Evolutionary conservation across 257 asterid genomes (phyloP).

Genomic region (Jasminum sambac): DNA sequence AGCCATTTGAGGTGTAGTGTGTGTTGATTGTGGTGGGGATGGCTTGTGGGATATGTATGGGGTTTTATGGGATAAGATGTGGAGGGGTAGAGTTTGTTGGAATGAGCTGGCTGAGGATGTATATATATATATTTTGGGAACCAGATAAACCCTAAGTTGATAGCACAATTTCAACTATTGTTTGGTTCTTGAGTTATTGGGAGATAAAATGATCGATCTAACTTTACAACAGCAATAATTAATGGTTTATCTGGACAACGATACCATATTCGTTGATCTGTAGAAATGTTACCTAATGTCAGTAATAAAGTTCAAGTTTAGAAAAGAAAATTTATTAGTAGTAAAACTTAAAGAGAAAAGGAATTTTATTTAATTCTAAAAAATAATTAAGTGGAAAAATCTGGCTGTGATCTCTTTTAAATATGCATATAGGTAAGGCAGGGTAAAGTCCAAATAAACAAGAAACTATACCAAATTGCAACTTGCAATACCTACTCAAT

Average conservation of each 20-base stretch:
- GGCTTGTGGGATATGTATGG: constrained; percentile 30
- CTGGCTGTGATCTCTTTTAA: background rate
- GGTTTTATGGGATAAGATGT: constrained; percentile 37
- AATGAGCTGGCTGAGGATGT: constrained; percentile 53
- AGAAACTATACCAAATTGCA: constrained; percentile 30
- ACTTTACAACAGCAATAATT: too few relatives aligned
- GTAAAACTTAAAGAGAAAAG: background rate
- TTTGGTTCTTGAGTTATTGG: too few relatives aligned
- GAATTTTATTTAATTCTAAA: background rate
- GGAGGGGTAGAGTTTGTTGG: constrained; percentile 45
- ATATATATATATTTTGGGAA: constrained; percentile 20
- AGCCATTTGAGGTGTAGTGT: constrained; percentile 43
- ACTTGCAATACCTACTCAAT: constrained; percentile 32
- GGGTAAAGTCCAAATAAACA: constrained; percentile 23
- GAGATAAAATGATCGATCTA: too few relatives aligned
- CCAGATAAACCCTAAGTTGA: constrained; percentile 24
- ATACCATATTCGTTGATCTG: too few relatives aligned
- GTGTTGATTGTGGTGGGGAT: constrained; percentile 15
- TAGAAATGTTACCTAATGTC: background rate
- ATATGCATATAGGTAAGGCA: constrained; percentile 4
- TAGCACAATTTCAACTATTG: background rate
- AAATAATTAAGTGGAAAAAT: background rate
- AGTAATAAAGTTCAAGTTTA: background rate
- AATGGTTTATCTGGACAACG: too few relatives aligned
- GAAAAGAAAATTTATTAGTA: background rate